These are phyloP conservation scores for Candida sp. DNA, from an alignment of 1,139 yeast species.

Conservation along the genomic window DNA sequence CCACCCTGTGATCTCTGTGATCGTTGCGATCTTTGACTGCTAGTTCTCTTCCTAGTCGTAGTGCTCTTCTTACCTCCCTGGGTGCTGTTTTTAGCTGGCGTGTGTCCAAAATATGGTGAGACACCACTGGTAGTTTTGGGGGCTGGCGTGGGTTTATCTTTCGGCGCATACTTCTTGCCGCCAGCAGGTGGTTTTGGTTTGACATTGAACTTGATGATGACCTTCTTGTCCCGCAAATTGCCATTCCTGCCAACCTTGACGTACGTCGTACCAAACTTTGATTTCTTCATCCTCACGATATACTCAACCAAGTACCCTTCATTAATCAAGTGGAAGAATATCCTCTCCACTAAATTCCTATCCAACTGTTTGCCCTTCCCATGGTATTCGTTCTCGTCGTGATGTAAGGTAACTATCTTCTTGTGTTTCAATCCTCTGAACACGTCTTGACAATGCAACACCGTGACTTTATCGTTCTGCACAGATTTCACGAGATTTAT, in stretches of 20 bases:
- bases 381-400: slow-evolving; percentile 61
- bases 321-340: slow-evolving; percentile 77
- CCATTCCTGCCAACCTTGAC: slow-evolving; percentile 64
- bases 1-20: neutral
- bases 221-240: slow-evolving; percentile 40
- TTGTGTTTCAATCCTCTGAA: slow-evolving; percentile 74
- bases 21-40: neutral
- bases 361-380: slow-evolving; percentile 71
- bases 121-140: neutral
- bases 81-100: neutral
- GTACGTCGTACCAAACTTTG: slow-evolving; percentile 82
- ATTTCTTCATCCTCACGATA: slow-evolving; percentile 56
- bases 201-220: slow-evolving; percentile 37
- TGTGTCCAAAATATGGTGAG: neutral
- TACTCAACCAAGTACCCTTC: slow-evolving; percentile 75
- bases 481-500: slow-evolving; percentile 61
- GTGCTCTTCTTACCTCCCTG: neutral
- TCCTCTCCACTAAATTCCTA: slow-evolving; percentile 76
- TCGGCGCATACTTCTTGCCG: slow-evolving; percentile 1
- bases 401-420: slow-evolving; percentile 66
- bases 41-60: neutral
- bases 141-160: neutral
- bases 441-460: slow-evolving; percentile 82
- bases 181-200: neutral
- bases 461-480: slow-evolving; percentile 68